Evolutionary conservation across 1,284 basidiomycete genomes (phyloP), one percentile per base, ranked within the genome.

Genomic region (Ustilago sp.): DNA sequence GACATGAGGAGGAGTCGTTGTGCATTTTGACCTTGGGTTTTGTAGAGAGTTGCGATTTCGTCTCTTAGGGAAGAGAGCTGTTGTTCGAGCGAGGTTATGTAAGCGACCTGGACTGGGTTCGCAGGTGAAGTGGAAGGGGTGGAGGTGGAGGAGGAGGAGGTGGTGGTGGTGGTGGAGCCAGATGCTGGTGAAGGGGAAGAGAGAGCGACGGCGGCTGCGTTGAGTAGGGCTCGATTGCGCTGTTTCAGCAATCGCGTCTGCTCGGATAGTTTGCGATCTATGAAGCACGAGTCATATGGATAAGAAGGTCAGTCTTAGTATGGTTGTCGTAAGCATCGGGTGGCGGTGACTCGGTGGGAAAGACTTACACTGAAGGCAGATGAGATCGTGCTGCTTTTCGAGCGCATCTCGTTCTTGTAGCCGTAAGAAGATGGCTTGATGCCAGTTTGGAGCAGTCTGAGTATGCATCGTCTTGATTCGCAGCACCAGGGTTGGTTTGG

Each of bases 11-110:
- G 89, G 13, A 96, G 89, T 45, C 94, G 90, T 85, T 98, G 95
- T 1, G 95, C 94, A 86, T 97, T 97, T 87, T 96, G 94, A 0
- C 93, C 93, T 84, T 98, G 95, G 0, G 94, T 94, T 87, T 97
- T 96, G 89, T 99, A 99, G 2, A 97, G 91, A 7, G 92, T 93
- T 3, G 94, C 93, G 48, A 98, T 89, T 86, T 98, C 96, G 80
- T 94, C 92, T 32, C 94, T 91, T 53, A 96, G 89, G 7, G 93
- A 91, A 3, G 93, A 93, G 85, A 98, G 93, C 85, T 98, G 95
- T 3, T 92, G 91, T 86, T 98, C 95, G 59, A 98, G 91, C 15
- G 95, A 96, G 1, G 91, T 88, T 80, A 95, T 91, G 86, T 97
- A 94, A 31, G 94, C 94, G 23, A 90, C 90, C 50, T 92, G 91